phyloP scores from a whole-genome alignment of 2,329 filamentous ascomycete species.

The Bipolaris gigantea region DNA sequence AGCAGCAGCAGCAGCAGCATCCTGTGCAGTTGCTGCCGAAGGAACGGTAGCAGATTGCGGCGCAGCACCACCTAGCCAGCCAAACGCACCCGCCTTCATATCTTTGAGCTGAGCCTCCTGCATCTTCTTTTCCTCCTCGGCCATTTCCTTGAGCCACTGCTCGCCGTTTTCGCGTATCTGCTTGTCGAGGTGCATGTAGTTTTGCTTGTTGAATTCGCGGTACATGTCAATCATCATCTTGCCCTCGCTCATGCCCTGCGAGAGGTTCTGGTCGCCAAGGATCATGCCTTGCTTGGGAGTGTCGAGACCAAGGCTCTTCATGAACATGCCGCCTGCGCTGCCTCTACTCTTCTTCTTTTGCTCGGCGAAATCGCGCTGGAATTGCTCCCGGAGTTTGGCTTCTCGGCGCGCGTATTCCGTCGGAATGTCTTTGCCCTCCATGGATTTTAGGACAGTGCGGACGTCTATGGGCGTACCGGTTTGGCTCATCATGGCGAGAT shows the following conservation, averaged over 20 bases:
- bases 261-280: conserved; percentile 57
- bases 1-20: conserved; percentile 17
- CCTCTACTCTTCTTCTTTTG: conserved; percentile 65
- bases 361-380: conserved; percentile 74
- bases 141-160: conserved; percentile 94
- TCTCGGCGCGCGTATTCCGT: conserved; percentile 87
- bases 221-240: conserved; percentile 98
- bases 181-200: conserved; percentile 86
- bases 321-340: conserved; percentile 69
- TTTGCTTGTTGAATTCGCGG: conserved; percentile 84
- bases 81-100: conserved; percentile 66
- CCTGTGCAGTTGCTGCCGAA: conserved; percentile 19
- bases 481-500: conserved; percentile 79
- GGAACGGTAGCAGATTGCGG: conserved; percentile 18
- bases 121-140: conserved; percentile 80
- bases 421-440: conserved; percentile 86
- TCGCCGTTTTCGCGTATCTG: conserved; percentile 92
- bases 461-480: conserved; percentile 73
- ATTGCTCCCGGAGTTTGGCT: conserved; percentile 80
- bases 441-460: conserved; percentile 81
- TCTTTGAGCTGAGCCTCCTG: conserved; percentile 89
- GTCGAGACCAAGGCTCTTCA: conserved; percentile 77
- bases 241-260: conserved; percentile 81
- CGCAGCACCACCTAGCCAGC: conserved; percentile 31
- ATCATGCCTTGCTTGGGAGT: conserved; percentile 59